A percentile compares a stretch with the other conserved stretches of the same genome.
These are phyloP conservation scores for Osmanthus fragrans DNA, from an alignment of 257 asterid species.

Conservation along the genomic window DNA sequence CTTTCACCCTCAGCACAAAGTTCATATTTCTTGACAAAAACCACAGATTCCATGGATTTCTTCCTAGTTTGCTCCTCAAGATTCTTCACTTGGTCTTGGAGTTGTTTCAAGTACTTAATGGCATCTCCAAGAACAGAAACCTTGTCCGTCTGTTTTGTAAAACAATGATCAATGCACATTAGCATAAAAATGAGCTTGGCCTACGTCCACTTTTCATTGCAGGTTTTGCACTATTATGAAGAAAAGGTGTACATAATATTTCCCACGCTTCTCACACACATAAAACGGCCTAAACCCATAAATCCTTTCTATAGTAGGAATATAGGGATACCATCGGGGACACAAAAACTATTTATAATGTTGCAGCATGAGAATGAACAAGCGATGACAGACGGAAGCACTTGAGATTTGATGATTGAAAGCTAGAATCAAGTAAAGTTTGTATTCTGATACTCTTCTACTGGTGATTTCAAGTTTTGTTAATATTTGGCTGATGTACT, in stretches of 20 bases:
- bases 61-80: slow-evolving; percentile 69
- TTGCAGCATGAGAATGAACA: background rate
- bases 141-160: slow-evolving; percentile 62
- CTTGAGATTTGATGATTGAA: background rate
- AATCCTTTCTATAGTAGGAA: background rate
- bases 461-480: background rate
- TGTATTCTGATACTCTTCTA: background rate
- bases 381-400: background rate
- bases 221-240: too few relatives aligned
- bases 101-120: slow-evolving; percentile 75
- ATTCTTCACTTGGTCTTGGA: slow-evolving; percentile 64
- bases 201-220: background rate
- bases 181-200: background rate
- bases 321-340: too few relatives aligned
- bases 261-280: too few relatives aligned
- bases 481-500: background rate
- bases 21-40: slow-evolving; percentile 51
- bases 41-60: slow-evolving; percentile 45
- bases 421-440: background rate
- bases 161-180: background rate
- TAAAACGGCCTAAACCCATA: background rate
- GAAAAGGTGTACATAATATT: too few relatives aligned
- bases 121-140: slow-evolving; percentile 89
- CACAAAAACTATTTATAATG: too few relatives aligned
- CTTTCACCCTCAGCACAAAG: slow-evolving; percentile 18